Evolutionary conservation across 2,329 filamentous ascomycete genomes (phyloP), one percentile per base, ranked within the genome.

Genomic region (Dryadomyces sulphureus): DNA sequence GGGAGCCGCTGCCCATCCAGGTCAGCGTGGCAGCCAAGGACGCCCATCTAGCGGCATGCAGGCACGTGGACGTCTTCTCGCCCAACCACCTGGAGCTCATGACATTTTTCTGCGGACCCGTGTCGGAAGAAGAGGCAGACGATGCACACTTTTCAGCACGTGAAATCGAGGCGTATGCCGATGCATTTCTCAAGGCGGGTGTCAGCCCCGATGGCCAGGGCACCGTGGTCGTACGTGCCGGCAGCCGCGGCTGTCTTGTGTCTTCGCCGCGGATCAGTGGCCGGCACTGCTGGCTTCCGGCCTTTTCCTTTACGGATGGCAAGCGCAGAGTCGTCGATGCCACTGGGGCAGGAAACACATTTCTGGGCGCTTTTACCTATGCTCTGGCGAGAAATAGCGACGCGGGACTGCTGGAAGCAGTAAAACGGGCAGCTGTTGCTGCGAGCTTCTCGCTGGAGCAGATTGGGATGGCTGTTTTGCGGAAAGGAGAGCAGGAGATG

Each of bases 311-410:
- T 36, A 30, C 8, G 4, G 11, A 4, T 27, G 8, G 5, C 38
- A 21, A 12, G 17, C 12, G 20, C 27, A 4, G 16, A 14, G 27
- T 46, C 2, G 40, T 46, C 1, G 45, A 46, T 20, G 43, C 46
- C 5, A 48, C 49, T 3, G 48, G 48, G 9, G 48, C 46, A 12
- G 48, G 48, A 11, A 50, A 50, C 40, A 44, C 46, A 2, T 50
- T 50, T 25, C 40, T 46, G n/a, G 45, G 45, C 14, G 45, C 39
- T 2, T 17, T 46, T 7, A 43, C 45, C 4, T 46, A 27, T 21
- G 22, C 20, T 24, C 36, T 42, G 40, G 32, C 45, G 4, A 3
- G 12, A 7, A 6, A 14, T 6, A 39, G 39, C 21, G 16, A 22
- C 16, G 30, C 19, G 17, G 32, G 14, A 5, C n/a, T 42, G 8